phyloP scores from a whole-genome alignment of 352 stramenopile species.

The Phytophthora agathidicida region DNA sequence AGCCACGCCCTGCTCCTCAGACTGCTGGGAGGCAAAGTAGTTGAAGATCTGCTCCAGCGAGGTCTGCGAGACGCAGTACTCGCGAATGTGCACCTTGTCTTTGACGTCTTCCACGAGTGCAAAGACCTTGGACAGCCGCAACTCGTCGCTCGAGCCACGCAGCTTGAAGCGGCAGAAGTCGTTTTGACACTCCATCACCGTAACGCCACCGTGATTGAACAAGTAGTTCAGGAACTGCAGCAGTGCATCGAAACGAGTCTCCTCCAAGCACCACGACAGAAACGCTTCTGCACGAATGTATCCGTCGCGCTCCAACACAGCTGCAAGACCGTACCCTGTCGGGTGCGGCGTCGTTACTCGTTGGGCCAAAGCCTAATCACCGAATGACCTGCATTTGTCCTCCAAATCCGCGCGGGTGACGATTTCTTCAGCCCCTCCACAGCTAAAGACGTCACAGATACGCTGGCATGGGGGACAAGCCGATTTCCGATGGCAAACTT shows the following conservation, averaged over 20 bases:
- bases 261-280: conserved; percentile 69
- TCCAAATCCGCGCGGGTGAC: conserved; percentile 40
- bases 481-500: no score
- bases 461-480: no score
- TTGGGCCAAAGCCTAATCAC: conserved; percentile 40
- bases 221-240: conserved; percentile 37
- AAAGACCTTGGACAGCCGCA: conserved; percentile 77
- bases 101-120: conserved; percentile 69
- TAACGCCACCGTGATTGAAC: conserved; percentile 37
- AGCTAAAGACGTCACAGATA: no score
- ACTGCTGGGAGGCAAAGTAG: conserved; percentile 79
- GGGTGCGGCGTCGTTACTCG: conserved; percentile 57
- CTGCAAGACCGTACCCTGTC: conserved; percentile 72
- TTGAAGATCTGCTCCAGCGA: conserved; percentile 94
- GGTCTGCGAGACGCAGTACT: conserved; percentile 91
- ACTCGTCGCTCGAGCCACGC: conserved; percentile 53
- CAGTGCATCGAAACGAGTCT: conserved; percentile 55
- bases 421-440: conserved; percentile 32
- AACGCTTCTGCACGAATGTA: conserved; percentile 53
- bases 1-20: conserved; percentile 45
- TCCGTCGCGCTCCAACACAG: conserved; percentile 54
- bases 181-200: conserved; percentile 69
- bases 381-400: conserved; percentile 49
- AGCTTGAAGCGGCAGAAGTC: conserved; percentile 66
- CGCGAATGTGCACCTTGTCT: conserved; percentile 63